A percentile compares a stretch with the other conserved stretches of the same genome.
These are phyloP conservation scores for Aspergillus sp. DNA, from an alignment of 2,329 filamentous ascomycete genomes.

Conservation along the genomic window DNA sequence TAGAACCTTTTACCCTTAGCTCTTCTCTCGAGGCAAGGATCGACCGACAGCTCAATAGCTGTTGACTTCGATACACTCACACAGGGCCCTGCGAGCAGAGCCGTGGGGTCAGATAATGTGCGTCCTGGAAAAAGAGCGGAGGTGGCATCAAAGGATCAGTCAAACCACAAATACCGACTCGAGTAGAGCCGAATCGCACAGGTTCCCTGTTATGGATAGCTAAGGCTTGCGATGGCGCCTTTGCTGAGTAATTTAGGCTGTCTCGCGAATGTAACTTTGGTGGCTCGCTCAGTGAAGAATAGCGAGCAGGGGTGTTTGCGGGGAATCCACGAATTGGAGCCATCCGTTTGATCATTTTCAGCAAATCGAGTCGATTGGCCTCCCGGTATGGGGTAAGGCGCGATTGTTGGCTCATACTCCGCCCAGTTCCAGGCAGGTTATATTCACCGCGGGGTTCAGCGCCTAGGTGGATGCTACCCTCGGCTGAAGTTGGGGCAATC, in stretches of 20 bases:
- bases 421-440: not conserved
- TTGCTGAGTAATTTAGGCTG: not conserved
- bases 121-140: not conserved
- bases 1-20: not conserved
- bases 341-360: not conserved
- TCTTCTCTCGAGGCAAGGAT: not conserved
- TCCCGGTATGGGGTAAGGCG: not conserved
- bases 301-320: not conserved
- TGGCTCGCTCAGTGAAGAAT: not conserved
- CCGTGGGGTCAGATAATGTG: not conserved
- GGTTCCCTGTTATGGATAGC: conserved; percentile 1
- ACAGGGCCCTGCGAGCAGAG: not conserved
- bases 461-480: not conserved
- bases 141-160: not conserved
- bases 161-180: not conserved
- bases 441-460: not conserved
- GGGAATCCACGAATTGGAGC: not conserved
- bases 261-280: not conserved
- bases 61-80: no score
- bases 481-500: not conserved
- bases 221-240: not conserved
- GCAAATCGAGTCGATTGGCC: not conserved
- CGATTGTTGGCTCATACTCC: not conserved
- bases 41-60: not conserved
- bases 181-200: not conserved